Evolutionary conservation across 352 stramenopile species (phyloP).

Genomic region (Peronospora destructor): DNA sequence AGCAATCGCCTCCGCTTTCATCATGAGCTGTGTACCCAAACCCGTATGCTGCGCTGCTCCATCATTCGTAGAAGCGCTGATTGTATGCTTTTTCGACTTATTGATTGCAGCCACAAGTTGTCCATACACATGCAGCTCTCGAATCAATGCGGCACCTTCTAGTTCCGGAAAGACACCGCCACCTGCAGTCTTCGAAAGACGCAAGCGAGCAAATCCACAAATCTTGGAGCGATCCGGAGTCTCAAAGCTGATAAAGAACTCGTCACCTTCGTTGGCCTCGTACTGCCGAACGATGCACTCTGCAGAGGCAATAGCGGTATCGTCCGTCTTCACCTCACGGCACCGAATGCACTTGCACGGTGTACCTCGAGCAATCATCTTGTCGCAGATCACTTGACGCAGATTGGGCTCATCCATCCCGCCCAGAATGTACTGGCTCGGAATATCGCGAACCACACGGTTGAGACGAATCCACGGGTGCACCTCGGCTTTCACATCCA

Average conservation of each 20-base stretch:
- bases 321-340: conserved; percentile 86
- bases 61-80: conserved; percentile 12
- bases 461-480: conserved; percentile 93
- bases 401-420: conserved; percentile 90
- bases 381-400: conserved; percentile 82
- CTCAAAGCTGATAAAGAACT: conserved; percentile 92
- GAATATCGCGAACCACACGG: conserved; percentile 91
- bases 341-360: conserved; percentile 88
- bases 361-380: conserved; percentile 68
- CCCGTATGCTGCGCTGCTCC: conserved; percentile 77
- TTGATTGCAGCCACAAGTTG: conserved; percentile 63
- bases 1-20: conserved; percentile 75
- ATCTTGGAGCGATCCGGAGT: conserved; percentile 85
- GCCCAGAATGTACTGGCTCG: conserved; percentile 90
- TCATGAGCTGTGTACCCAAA: conserved; percentile 85
- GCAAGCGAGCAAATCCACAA: conserved; percentile 86
- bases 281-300: conserved; percentile 78
- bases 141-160: conserved; percentile 74
- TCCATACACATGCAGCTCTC: conserved; percentile 88
- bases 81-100: conserved; percentile 33
- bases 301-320: conserved; percentile 61
- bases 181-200: conserved; percentile 61
- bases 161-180: conserved; percentile 71
- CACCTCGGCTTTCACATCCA: conserved; percentile 85
- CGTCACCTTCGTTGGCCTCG: conserved; percentile 74